Percentiles rank a stretch among this genome's conserved stretches.
These are phyloP conservation scores for Pseudogymnoascus sp. DNA, from an alignment of 2,329 filamentous ascomycete genomes.

Conservation along the genomic window DNA sequence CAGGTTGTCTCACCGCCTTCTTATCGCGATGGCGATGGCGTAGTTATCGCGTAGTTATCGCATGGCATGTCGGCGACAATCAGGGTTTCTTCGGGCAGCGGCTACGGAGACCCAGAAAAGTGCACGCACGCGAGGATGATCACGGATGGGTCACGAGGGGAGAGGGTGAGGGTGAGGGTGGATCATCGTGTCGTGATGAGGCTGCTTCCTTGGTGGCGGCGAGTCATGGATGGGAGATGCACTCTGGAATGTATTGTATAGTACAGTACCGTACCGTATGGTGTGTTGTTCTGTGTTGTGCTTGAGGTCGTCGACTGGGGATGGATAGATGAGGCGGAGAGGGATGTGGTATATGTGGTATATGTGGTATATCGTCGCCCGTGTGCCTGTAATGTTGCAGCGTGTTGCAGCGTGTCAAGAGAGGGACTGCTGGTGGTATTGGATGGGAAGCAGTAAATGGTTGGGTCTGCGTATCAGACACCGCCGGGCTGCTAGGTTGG, in stretches of 20 bases:
- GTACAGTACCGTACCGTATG: neutral
- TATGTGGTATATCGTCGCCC: neutral
- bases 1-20: neutral
- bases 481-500: neutral
- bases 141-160: neutral
- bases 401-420: neutral
- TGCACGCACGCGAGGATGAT: neutral
- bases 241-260: neutral
- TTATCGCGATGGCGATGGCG: constrained; percentile 2
- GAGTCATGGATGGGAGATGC: neutral
- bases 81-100: neutral
- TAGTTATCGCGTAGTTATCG: neutral
- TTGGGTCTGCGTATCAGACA: neutral
- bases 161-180: neutral
- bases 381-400: neutral
- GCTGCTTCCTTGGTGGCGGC: neutral
- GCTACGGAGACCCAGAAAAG: neutral
- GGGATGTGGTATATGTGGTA: neutral
- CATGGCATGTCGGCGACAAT: neutral
- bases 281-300: neutral
- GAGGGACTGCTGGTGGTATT: neutral
- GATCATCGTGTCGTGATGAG: neutral
- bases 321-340: neutral
- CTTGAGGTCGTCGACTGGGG: neutral
- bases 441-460: neutral